Evolutionary conservation across 768 basidiomycete genomes (phyloP), one percentile per base, ranked within the genome.

Genomic region (Leccinellum rugosiceps): DNA sequence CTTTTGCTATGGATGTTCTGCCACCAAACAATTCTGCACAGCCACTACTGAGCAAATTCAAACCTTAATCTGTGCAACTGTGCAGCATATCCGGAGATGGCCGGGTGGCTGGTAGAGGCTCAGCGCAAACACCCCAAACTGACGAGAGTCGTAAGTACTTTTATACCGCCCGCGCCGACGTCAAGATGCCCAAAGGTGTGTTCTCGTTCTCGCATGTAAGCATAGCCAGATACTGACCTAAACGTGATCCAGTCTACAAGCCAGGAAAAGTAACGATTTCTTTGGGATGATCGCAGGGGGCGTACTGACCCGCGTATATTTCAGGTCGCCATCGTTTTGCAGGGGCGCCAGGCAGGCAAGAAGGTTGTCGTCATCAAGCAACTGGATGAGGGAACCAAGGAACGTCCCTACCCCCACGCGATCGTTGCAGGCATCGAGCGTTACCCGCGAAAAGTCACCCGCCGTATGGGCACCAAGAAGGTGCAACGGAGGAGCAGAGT

Each of bases 361-460:
- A 99, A 99, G 83, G 96, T 98, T 65, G 96, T 99, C 60, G 91
- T 98, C 65, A 94, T 99, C 77, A 97, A 95, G 79, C 96, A 98
- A 77, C 74, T 87, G 61, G 97, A 99, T 73, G 97, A 98, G 74
- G 95, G 95, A 43, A 93, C 89, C 66, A 98, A 98, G 79, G 93
- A 94, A 66, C 84, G 92, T 62, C 92, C 88, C 56, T 99, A 97
- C 80, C 92, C 96, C 63, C 94, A 99, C 75, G 97, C 97, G 67
- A 88, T 99, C 72, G 96, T 98, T 71, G 97, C 94, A 58, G 97
- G 97, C 65, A 85, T 99, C 73, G 96, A 99, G 81, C 86, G 94
- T 65, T 98, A 97, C 86, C 97, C 97, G 17, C 81, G 90, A 73
- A 98, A 98, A 81, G 96, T 98, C 66, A 97, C 93, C 65, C 90